Evolutionary conservation across 2,329 filamentous ascomycete genomes (phyloP).

Genomic region (Sporothrix globosa): DNA sequence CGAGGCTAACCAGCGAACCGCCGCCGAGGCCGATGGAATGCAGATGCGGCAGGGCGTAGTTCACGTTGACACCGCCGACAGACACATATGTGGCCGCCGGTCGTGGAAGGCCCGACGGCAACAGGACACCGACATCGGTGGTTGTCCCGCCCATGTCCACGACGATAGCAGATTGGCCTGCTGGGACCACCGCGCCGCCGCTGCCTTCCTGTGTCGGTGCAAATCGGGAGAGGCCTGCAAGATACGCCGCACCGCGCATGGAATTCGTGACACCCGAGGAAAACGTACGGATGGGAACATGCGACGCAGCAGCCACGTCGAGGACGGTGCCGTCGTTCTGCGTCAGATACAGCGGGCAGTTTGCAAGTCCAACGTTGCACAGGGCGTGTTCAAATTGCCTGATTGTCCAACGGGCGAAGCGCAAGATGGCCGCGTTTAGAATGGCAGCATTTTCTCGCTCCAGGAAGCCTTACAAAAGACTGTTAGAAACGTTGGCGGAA

Average conservation of each 20-base stretch:
- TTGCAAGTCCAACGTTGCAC: background rate
- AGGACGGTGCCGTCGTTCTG: slow-evolving; percentile 1
- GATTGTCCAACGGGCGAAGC: background rate
- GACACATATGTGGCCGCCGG: background rate
- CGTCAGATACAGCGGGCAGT: background rate
- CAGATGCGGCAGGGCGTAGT: background rate
- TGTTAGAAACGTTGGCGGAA: no score
- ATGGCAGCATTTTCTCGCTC: slow-evolving; percentile 10
- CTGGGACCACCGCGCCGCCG: background rate
- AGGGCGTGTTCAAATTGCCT: background rate
- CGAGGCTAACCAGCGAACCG: background rate
- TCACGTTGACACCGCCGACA: background rate
- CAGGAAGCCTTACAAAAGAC: background rate
- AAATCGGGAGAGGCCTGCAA: background rate
- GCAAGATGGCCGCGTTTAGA: background rate
- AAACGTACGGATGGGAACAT: background rate
- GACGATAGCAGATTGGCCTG: background rate
- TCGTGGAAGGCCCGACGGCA: background rate
- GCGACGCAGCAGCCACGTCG: background rate
- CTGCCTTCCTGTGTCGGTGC: background rate
- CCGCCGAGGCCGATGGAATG: slow-evolving; percentile 1
- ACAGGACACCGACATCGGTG: background rate
- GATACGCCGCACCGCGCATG: background rate
- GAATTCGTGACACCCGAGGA: background rate
- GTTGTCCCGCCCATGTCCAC: slow-evolving; percentile 1